Percentiles rank a stretch among this genome's conserved stretches.
Evolutionary conservation across 306 rosid genomes (phyloP).

Genomic region (Datisca glomerata): DNA sequence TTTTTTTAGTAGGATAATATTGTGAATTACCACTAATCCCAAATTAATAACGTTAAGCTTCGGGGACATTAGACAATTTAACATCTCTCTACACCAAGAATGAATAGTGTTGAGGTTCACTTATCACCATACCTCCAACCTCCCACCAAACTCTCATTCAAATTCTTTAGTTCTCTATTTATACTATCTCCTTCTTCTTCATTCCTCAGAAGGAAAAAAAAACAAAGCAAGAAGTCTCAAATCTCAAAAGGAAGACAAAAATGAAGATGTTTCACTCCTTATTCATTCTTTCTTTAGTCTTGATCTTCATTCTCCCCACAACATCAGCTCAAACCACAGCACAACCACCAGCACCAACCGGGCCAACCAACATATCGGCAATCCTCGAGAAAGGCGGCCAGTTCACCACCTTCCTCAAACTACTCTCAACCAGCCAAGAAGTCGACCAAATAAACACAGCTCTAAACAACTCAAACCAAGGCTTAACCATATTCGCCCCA

Average conservation of each 20-base stretch:
- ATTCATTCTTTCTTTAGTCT: neutral
- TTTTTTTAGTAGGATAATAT: too few relatives aligned
- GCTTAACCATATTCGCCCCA: slow-evolving; percentile 84
- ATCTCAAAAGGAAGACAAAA: neutral
- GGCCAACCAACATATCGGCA: slow-evolving; percentile 52
- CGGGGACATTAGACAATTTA: too few relatives aligned
- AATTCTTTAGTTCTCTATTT: too few relatives aligned
- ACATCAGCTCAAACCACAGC: slow-evolving; percentile 6
- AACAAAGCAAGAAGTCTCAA: neutral
- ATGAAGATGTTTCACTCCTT: neutral
- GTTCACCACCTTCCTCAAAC: slow-evolving; percentile 64
- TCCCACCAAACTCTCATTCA: too few relatives aligned
- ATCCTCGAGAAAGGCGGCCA: slow-evolving; percentile 83
- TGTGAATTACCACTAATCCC: too few relatives aligned
- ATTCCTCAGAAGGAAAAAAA: neutral
- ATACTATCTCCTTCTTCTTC: neutral
- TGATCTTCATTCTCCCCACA: neutral
- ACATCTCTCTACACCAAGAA: too few relatives aligned
- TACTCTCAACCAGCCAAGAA: slow-evolving; percentile 45
- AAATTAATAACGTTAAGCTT: too few relatives aligned
- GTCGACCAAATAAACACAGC: slow-evolving; percentile 68
- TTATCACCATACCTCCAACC: slow-evolving; percentile 1
- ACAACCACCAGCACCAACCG: slow-evolving; percentile 40
- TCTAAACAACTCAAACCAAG: slow-evolving; percentile 71
- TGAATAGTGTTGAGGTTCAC: slow-evolving; percentile 1